phyloP scores from a whole-genome alignment of 306 rosid genomes.

The Lupinus albus region DNA sequence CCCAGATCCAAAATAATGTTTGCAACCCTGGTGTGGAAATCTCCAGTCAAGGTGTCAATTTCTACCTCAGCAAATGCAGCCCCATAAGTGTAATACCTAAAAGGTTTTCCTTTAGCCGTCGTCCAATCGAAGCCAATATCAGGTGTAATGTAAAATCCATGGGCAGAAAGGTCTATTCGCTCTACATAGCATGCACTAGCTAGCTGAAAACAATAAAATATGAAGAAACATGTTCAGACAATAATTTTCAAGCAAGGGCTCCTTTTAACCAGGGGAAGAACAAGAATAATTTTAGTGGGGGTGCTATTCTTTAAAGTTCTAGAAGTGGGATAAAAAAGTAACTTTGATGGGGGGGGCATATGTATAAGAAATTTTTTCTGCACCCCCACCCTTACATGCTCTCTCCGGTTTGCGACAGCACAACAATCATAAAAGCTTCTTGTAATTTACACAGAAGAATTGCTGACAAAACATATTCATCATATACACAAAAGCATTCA shows the following conservation, averaged over 20 bases:
- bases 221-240: slow-evolving; percentile 23
- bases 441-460: not conserved
- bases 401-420: not conserved
- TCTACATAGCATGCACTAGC: slow-evolving; percentile 74
- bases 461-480: too few species aligned
- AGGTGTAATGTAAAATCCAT: slow-evolving; percentile 84
- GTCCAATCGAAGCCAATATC: slow-evolving; percentile 87
- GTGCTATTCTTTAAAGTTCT: too few species aligned
- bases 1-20: slow-evolving; percentile 80
- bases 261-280: too few species aligned
- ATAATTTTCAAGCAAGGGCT: too few species aligned
- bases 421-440: slow-evolving; percentile 26
- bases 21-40: slow-evolving; percentile 83
- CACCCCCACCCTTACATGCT: too few species aligned
- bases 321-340: too few species aligned
- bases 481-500: not conserved
- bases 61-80: slow-evolving; percentile 98
- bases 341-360: too few species aligned
- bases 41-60: slow-evolving; percentile 91
- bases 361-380: too few species aligned
- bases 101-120: slow-evolving; percentile 77
- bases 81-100: slow-evolving; percentile 86
- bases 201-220: slow-evolving; percentile 63
- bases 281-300: too few species aligned
- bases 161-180: slow-evolving; percentile 92